Conservation (phyloP, 2,329 filamentous ascomycete species). For the Didymella sp. region DNA sequence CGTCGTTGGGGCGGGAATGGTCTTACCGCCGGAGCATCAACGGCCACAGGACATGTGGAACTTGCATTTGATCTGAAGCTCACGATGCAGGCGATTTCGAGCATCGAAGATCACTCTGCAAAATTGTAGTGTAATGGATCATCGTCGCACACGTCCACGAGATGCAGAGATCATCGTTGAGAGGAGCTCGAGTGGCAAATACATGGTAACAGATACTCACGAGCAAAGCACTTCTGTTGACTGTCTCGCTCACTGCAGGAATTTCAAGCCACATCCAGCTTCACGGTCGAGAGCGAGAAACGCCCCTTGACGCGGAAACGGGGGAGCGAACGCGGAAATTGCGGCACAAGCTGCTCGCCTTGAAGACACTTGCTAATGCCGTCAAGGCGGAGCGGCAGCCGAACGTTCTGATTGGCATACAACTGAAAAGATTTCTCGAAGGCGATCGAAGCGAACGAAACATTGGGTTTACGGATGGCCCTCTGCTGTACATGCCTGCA, state of each 20-base stretch:
- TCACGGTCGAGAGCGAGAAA: not conserved
- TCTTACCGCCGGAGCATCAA: not conserved
- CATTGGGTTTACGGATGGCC: not conserved
- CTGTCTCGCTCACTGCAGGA: not conserved
- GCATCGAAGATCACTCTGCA: not conserved
- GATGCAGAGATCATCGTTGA: not conserved
- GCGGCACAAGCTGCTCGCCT: not conserved
- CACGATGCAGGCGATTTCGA: not conserved
- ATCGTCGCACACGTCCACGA: not conserved
- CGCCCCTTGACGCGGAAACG: not conserved
- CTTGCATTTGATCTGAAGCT: not conserved
- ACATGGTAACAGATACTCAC: too few relatives aligned
- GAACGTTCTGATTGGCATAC: constrained; percentile 4
- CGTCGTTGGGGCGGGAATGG: constrained; percentile 6
- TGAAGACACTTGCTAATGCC: not conserved
- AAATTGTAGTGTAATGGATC: not conserved
- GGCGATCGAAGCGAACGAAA: not conserved
- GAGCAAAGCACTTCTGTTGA: too few relatives aligned
- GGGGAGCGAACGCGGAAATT: constrained; percentile 2
- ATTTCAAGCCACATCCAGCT: not conserved
- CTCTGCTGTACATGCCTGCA: not conserved
- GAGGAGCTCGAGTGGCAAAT: not conserved
- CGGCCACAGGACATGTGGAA: not conserved
- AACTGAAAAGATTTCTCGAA: not conserved
- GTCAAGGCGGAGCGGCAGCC: not conserved